Evolutionary conservation across 768 basidiomycete species (phyloP).

Genomic region (Phaffia tasmanica): DNA sequence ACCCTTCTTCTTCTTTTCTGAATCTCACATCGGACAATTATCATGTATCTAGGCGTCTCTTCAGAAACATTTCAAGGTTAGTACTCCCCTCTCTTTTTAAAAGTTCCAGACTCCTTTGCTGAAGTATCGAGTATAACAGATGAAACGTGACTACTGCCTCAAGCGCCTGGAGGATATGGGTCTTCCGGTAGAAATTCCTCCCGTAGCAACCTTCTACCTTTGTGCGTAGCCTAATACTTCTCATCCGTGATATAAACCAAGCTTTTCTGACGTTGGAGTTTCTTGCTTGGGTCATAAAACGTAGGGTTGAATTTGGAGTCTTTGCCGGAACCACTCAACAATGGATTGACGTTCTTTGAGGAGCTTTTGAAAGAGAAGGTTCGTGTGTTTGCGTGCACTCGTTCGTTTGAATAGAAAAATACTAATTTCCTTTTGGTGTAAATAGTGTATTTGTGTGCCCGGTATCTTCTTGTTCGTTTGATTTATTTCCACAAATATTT

Average conservation of each 20-base stretch:
- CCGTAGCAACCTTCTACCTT: slow-evolving; percentile 69
- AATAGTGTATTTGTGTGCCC: slow-evolving; percentile 9
- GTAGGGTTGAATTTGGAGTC: slow-evolving; percentile 60
- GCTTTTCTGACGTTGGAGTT: slow-evolving; percentile 83
- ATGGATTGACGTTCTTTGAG: slow-evolving; percentile 89
- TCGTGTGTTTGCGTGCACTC: background rate
- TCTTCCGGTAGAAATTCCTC: slow-evolving; percentile 51
- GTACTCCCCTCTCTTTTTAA: background rate
- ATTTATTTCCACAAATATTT: background rate
- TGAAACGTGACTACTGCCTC: slow-evolving; percentile 81
- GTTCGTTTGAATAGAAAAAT: background rate
- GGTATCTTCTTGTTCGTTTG: slow-evolving; percentile 7
- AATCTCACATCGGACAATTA: background rate
- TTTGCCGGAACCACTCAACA: slow-evolving; percentile 71
- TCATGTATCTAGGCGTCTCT: slow-evolving; percentile 51
- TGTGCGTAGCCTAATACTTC: slow-evolving; percentile 66
- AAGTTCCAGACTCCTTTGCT: no score
- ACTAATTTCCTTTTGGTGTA: background rate
- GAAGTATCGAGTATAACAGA: slow-evolving; percentile 52
- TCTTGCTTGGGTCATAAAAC: no score
- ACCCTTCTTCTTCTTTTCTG: background rate
- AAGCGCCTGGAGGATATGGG: slow-evolving; percentile 64
- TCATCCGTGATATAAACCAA: slow-evolving; percentile 79
- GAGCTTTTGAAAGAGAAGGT: slow-evolving; percentile 73
- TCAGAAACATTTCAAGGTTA: slow-evolving; percentile 50